Conservation (phyloP, 371 early-diverging fungal genomes). For the Syncephalis plumigaleata region DNA sequence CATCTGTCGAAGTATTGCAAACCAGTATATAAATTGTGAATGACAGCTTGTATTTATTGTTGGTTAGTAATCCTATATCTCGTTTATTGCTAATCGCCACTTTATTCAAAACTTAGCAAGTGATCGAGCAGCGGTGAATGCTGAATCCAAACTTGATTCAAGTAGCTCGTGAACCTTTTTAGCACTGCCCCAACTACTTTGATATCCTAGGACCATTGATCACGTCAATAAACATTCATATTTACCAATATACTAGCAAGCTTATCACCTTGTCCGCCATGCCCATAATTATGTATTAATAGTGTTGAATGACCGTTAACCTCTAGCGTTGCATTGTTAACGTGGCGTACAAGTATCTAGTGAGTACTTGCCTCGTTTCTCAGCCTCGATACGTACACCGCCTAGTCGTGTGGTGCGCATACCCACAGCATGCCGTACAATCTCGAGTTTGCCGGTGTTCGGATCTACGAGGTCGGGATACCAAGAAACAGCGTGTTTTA, state of each 20-base stretch:
- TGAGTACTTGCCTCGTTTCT: conserved; percentile 23
- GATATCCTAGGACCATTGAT: conserved; percentile 37
- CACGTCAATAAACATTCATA: background rate
- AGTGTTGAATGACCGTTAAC: conserved; percentile 18
- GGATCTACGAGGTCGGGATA: conserved; percentile 17
- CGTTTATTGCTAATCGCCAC: no score
- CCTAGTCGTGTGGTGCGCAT: conserved; percentile 50
- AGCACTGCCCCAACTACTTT: conserved; percentile 59
- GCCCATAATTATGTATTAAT: conserved; percentile 63
- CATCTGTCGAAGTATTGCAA: no score
- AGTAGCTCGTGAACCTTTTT: conserved; percentile 23
- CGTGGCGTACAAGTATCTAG: background rate
- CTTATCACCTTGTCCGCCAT: conserved; percentile 42
- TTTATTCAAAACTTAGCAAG: no score
- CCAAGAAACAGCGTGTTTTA: conserved; percentile 22
- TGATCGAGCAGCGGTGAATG: no score
- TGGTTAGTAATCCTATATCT: no score
- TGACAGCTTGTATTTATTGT: no score
- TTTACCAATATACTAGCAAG: background rate
- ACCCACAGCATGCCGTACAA: conserved; percentile 46
- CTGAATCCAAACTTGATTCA: no score
- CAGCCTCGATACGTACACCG: conserved; percentile 52
- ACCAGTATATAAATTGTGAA: no score
- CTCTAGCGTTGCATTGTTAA: background rate
- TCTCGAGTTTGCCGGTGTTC: conserved; percentile 23